Evolutionary conservation across 805 yeast species (phyloP), one percentile per base, ranked within the genome.

Genomic region (Crinitomyces ghanaensis): DNA sequence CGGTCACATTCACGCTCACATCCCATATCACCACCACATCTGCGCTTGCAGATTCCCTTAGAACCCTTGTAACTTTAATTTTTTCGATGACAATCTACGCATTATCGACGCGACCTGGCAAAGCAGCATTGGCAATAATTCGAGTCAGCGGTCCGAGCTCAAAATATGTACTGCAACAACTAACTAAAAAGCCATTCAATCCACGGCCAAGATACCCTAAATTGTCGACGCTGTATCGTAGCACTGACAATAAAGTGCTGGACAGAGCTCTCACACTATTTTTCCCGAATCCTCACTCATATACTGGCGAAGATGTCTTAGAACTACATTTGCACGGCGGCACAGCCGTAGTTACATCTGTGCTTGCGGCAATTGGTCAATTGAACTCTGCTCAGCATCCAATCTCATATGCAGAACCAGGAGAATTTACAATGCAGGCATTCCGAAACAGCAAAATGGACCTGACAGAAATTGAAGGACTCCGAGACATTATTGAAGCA

Each of bases 251-350:
- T 5, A 34, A 38, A 2, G 44, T 86, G 2, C 54, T 91, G 6
- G 98, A 91, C 56, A 79, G 82, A 40, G 82, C 95, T 0, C 54
- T 91, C 13, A 62, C 77, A 0, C 47, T 85, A 1, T 77, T 59
- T 48, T 86, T 88, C 56, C 53, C 70, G 12, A 68, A 68, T 2
- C 96, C 96, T 1, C 60, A 65, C 9, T 77, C 95, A 0, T 91
- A 77, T 48, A 91, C 97, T 0, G 98, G 98, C 1, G 97, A 91
- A 53, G 95, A 88, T 45, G 46, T 79, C 17, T 60, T 86, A 6
- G 98, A 91, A 48, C 53, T 91, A n/a, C 96, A 91, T 49, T 56
- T 82, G 2, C 98, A 91, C 54, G 98, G 98, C 3, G 96, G 97
- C 3, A 73, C 68, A 8, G 95, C 97, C 0, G 83, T 88, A 1